These are phyloP conservation scores for Hyaloperonospora brassicae DNA, from an alignment of 352 stramenopile species.

Conservation along the genomic window DNA sequence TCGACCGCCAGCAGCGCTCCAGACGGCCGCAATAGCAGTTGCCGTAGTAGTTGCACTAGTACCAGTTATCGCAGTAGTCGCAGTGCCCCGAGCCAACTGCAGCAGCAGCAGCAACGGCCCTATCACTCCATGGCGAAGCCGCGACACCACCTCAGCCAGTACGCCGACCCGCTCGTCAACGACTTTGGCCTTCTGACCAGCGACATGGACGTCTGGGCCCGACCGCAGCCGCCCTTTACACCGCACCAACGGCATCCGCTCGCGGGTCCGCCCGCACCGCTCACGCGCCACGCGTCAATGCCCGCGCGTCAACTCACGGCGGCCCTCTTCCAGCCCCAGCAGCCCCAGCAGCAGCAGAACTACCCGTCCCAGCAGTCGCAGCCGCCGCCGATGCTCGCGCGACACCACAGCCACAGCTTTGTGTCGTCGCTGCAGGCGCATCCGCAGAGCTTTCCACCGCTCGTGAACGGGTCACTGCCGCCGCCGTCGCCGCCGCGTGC, in stretches of 20 bases:
- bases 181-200: slow-evolving; percentile 65
- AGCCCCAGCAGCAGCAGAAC: slow-evolving; percentile 7
- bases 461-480: slow-evolving; percentile 20
- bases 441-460: slow-evolving; percentile 24
- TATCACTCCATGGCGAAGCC: slow-evolving; percentile 5
- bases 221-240: slow-evolving; percentile 29
- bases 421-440: slow-evolving; percentile 38
- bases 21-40: too few species aligned
- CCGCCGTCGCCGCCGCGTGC: slow-evolving; percentile 25
- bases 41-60: too few species aligned
- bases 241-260: slow-evolving; percentile 29
- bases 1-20: too few species aligned
- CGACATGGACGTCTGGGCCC: slow-evolving; percentile 50
- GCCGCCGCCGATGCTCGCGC: slow-evolving; percentile 35
- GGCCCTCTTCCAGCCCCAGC: slow-evolving; percentile 15
- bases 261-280: slow-evolving; percentile 36
- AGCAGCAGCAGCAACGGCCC: too few species aligned
- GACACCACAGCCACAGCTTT: slow-evolving; percentile 65
- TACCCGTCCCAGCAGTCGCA: slow-evolving; percentile 14
- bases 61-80: too few species aligned
- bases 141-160: slow-evolving; percentile 15
- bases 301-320: slow-evolving; percentile 34
- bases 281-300: slow-evolving; percentile 66
- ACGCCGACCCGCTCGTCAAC: slow-evolving; percentile 47
- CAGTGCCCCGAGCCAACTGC: too few species aligned